Conservation (phyloP, 1,284 basidiomycete species). For the Ceratobasidium sp. region DNA sequence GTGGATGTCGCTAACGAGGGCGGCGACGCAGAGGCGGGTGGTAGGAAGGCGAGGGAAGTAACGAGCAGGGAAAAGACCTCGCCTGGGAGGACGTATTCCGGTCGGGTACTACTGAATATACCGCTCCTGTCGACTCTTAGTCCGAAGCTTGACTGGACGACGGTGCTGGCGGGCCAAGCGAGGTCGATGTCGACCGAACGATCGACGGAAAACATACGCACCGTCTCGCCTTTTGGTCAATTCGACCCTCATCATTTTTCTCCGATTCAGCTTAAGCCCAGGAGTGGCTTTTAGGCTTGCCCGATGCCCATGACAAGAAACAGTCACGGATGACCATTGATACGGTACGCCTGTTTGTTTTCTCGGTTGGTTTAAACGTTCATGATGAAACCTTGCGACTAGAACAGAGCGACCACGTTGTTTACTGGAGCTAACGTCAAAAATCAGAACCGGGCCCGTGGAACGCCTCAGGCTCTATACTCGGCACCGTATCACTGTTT, state of each 20-base stretch:
- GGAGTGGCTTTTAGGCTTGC: constrained; percentile 50
- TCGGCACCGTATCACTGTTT: too few relatives aligned
- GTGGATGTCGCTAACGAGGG: constrained; percentile 52
- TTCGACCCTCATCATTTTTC: neutral
- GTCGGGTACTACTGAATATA: constrained; percentile 40
- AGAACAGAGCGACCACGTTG: constrained; percentile 52
- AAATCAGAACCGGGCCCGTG: too few relatives aligned
- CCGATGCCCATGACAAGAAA: constrained; percentile 62
- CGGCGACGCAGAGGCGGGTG: constrained; percentile 25
- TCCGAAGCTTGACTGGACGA: constrained; percentile 51
- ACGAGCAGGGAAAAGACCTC: constrained; percentile 56
- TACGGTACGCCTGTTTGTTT: constrained; percentile 67
- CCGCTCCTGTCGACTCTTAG: constrained; percentile 48
- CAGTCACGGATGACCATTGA: constrained; percentile 88
- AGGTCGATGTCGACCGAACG: neutral
- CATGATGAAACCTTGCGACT: too few relatives aligned
- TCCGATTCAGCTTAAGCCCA: neutral
- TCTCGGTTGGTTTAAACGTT: too few relatives aligned
- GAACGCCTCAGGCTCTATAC: too few relatives aligned
- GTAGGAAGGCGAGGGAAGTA: constrained; percentile 51
- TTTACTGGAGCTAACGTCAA: too few relatives aligned
- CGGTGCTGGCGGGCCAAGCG: constrained; percentile 47
- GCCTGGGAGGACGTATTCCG: constrained; percentile 65
- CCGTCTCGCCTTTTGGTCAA: neutral
- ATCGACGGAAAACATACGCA: constrained; percentile 4